phyloP scores from a whole-genome alignment of 768 basidiomycete species.

The Hygrocybe coccinea region DNA sequence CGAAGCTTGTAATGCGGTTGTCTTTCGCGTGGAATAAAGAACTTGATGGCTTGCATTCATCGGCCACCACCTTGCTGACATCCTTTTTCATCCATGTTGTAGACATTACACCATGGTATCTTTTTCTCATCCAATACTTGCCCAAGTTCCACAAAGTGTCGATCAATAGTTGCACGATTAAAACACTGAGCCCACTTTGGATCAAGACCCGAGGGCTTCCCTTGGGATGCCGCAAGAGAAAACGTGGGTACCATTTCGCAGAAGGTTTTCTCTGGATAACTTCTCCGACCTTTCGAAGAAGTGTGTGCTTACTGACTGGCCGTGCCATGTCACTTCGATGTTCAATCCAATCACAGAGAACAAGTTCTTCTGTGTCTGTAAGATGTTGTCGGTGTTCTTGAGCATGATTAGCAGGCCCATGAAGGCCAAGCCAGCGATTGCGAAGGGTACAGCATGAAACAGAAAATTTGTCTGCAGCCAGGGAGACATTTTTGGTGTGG shows the following conservation, averaged over 20 bases:
- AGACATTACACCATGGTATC: constrained; percentile 23
- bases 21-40: neutral
- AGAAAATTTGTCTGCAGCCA: neutral
- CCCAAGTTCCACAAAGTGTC: constrained; percentile 5
- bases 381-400: constrained; percentile 10
- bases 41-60: constrained; percentile 8
- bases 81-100: constrained; percentile 31
- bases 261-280: neutral
- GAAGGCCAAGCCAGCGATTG: neutral
- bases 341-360: neutral
- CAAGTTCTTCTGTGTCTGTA: constrained; percentile 1
- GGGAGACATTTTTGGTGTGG: neutral
- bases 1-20: constrained; percentile 12
- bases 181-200: constrained; percentile 27
- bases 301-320: constrained; percentile 2
- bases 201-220: constrained; percentile 25
- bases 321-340: neutral
- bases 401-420: neutral
- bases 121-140: constrained; percentile 12
- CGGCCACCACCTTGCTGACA: constrained; percentile 14
- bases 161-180: constrained; percentile 13
- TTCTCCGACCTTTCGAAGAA: neutral
- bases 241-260: constrained; percentile 9
- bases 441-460: neutral
- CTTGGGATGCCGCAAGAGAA: constrained; percentile 13